These are phyloP conservation scores for Penicillium lagena DNA, from an alignment of 495 filamentous ascomycete species.

Conservation along the genomic window DNA sequence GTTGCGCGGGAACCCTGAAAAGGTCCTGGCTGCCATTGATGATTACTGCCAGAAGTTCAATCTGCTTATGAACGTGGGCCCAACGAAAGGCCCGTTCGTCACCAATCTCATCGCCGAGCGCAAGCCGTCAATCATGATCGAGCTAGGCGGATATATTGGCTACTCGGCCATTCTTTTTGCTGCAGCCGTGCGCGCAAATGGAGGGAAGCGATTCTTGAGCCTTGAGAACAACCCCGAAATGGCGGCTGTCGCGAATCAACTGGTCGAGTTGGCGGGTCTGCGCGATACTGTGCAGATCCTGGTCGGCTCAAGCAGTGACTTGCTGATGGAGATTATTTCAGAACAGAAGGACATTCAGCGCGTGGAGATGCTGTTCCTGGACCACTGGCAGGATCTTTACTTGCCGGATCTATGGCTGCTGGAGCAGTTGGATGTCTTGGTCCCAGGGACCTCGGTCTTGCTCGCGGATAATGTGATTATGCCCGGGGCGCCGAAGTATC, in stretches of 20 bases:
- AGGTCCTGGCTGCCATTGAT: slow-evolving; percentile 59
- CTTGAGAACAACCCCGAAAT: slow-evolving; percentile 59
- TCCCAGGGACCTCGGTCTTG: slow-evolving; percentile 42
- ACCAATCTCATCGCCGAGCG: slow-evolving; percentile 49
- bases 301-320: slow-evolving; percentile 11
- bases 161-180: slow-evolving; percentile 66
- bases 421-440: slow-evolving; percentile 53
- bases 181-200: slow-evolving; percentile 42
- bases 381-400: slow-evolving; percentile 62
- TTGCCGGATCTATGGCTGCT: slow-evolving; percentile 58
- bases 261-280: slow-evolving; percentile 59
- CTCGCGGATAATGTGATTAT: slow-evolving; percentile 63
- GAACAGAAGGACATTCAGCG: slow-evolving; percentile 25
- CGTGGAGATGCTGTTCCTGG: slow-evolving; percentile 59
- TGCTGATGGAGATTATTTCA: slow-evolving; percentile 18
- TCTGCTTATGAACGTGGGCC: slow-evolving; percentile 66
- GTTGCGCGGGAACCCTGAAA: slow-evolving; percentile 48
- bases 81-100: slow-evolving; percentile 59
- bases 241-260: slow-evolving; percentile 48
- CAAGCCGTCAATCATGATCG: slow-evolving; percentile 58
- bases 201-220: slow-evolving; percentile 49
- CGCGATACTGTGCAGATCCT: slow-evolving; percentile 41
- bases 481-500: slow-evolving; percentile 60
- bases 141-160: slow-evolving; percentile 71
- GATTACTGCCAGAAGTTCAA: slow-evolving; percentile 27